Evolutionary conservation across 768 basidiomycete genomes (phyloP), one percentile per base, ranked within the genome.

Genomic region (Naganishia kalamii): DNA sequence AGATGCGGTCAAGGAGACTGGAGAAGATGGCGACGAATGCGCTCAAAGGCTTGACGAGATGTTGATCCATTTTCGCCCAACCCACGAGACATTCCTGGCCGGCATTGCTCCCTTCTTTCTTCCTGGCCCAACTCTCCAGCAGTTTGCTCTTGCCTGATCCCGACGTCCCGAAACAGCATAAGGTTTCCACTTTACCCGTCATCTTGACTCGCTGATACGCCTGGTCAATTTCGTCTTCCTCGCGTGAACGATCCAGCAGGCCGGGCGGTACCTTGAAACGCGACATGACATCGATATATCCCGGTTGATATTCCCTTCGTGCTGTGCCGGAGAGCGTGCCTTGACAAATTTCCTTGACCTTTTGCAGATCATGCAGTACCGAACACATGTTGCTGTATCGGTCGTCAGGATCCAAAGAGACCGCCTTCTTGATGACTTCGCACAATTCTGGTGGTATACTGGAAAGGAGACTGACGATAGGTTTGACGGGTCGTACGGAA

Each of bases 41-140:
- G 19, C 65, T 69, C 41, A 94, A 79, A 4, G 83, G 72, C 77
- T 93, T 85, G 29, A 92, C 79, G 25, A 89, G 79, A 41, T 87
- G 80, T 51, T 81, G 82, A 75, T 90, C 83, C 15, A 83, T 79
- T 77, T 98, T 67, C 21, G 66, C 66, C 35, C 59, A 35, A 11
- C 35, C 66, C 4, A 67, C 51, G 30, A 67, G 35, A 23, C 61
- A 62, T 6, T 63, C 57, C 21, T 40, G 37, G 17, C 63, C 50
- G 10, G 63, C 59, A 27, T 51, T 48, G 59, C 30, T 43, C 17
- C 49, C 52, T 46, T 54, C 32, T 30, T 57, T 54, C 44, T 21
- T 10, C 46, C 32, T 35, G 27, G 51, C 27, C 66, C 66, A 67
- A 12, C 19, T 25, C 21, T 67, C 66, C 5, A 67, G 27, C 32